Percentiles rank a stretch among this genome's conserved stretches.
Conservation (phyloP, 2,329 filamentous ascomycete species). For the Lasiodiplodia sp. region DNA sequence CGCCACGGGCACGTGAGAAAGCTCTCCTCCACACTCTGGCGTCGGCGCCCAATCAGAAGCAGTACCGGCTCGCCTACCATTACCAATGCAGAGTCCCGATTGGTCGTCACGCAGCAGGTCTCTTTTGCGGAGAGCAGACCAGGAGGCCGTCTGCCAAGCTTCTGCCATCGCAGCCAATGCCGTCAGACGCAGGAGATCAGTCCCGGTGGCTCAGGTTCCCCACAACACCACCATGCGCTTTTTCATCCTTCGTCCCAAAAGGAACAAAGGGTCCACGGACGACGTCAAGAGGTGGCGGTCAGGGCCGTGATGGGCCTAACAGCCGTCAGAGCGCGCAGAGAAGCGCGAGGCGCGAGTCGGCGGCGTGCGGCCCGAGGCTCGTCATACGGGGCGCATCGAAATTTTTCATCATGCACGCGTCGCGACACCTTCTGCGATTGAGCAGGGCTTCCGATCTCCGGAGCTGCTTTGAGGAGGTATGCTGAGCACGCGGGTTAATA, state of each 20-base stretch:
- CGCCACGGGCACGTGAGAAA: conserved; percentile 17
- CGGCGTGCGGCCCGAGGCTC: conserved; percentile 8
- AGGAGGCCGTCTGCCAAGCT: conserved; percentile 8
- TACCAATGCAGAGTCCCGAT: neutral
- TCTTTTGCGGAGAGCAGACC: neutral
- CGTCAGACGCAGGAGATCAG: conserved; percentile 21
- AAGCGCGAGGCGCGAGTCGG: conserved; percentile 15
- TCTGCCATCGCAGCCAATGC: conserved; percentile 11
- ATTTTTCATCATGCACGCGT: conserved; percentile 20
- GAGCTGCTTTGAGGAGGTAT: conserved; percentile 14
- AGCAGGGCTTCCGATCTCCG: conserved; percentile 8
- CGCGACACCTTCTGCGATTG: conserved; percentile 17
- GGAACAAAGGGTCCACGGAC: conserved; percentile 1
- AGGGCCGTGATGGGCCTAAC: neutral
- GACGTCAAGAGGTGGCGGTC: conserved; percentile 20
- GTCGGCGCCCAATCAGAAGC: neutral
- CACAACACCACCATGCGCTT: conserved; percentile 13
- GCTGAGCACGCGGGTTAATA: conserved; percentile 1
- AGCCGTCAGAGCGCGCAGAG: conserved; percentile 8
- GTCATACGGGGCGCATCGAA: conserved; percentile 2
- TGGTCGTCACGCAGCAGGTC: neutral
- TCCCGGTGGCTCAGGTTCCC: conserved; percentile 15
- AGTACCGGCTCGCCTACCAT: neutral
- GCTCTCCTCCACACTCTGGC: neutral
- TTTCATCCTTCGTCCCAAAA: conserved; percentile 16